Evolutionary conservation across 257 asterid genomes (phyloP), one percentile per base, ranked within the genome.

Genomic region (Nyctanthes arbortristis): DNA sequence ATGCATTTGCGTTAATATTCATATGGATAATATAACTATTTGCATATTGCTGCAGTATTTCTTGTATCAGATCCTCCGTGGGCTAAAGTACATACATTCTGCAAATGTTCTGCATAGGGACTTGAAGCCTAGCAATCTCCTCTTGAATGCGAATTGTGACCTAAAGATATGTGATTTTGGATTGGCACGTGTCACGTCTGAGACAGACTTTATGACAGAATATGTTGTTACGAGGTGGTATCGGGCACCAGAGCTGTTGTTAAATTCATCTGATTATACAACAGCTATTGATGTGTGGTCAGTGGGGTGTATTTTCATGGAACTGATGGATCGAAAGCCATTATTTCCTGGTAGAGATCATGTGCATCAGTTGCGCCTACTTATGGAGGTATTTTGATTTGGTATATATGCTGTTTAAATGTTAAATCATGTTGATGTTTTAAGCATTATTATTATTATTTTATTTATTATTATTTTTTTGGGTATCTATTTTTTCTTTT

Each of bases 91-190:
- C 73, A 68, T 84, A 45, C 89, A 84, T 66, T 81, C 89, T 12
- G 89, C 89, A n/a, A 78, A 82, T 76, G 89, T 84, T 39, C 78
- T 84, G 58, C 89, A 84, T 78, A 81, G 89, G 35, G 89, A 84
- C 77, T 72, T 84, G 70, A 84, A 84, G 75, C 89, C 89, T 40
- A 81, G 89, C 79, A 84, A 84, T 76, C 71, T 84, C 65, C 86
- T 84, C 74, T 75, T 81, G 68, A 81, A 81, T 74, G 72, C 89
- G 7, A 78, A 84, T 62, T 81, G 59, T 52, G 59, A 52, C 14
- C 31, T 52, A 52, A 52, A 52, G 59, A 52, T 52, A 52, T 52
- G 59, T 52, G 59, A 52, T 11, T 81, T 81, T 25, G 89, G 86
- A 68, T 85, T 84, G 30, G 86, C 86, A 52, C 80, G 89, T 67